A percentile compares a stretch with the other conserved stretches of the same genome.
Evolutionary conservation across 2,329 filamentous ascomycete species (phyloP).

Genomic region (Lojkania enalia): DNA sequence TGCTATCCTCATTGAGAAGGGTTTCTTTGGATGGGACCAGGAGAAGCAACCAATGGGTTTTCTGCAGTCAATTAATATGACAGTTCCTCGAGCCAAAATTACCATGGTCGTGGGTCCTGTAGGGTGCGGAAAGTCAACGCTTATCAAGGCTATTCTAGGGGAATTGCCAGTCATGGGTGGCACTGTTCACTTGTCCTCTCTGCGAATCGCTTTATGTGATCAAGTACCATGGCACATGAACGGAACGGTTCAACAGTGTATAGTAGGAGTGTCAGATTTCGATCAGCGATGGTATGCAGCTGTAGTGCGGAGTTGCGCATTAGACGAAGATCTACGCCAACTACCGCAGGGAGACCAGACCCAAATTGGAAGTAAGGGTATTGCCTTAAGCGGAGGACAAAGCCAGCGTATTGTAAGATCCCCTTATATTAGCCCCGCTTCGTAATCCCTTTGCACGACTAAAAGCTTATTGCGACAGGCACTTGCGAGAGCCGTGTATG

Average conservation of each 20-base stretch:
- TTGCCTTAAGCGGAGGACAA: slow-evolving; percentile 57
- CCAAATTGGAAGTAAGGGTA: slow-evolving; percentile 55
- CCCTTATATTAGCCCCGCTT: slow-evolving; percentile 19
- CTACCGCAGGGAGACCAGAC: slow-evolving; percentile 46
- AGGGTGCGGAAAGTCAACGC: slow-evolving; percentile 57
- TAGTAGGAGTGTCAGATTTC: slow-evolving; percentile 40
- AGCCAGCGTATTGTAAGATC: slow-evolving; percentile 53
- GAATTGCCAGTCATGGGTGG: slow-evolving; percentile 40
- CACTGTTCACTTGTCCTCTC: slow-evolving; percentile 32
- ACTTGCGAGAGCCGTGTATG: slow-evolving; percentile 58
- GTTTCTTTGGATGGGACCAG: slow-evolving; percentile 53
- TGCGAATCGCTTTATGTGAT: slow-evolving; percentile 42
- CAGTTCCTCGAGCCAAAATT: slow-evolving; percentile 48
- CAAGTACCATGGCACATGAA: slow-evolving; percentile 46
- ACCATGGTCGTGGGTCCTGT: slow-evolving; percentile 56
- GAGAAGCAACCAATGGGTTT: slow-evolving; percentile 43
- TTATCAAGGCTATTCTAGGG: slow-evolving; percentile 43
- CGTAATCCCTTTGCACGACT: slow-evolving; percentile 1
- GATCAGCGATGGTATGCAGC: slow-evolving; percentile 44
- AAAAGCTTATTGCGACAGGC: slow-evolving; percentile 35
- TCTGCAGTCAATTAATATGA: slow-evolving; percentile 48
- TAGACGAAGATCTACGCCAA: slow-evolving; percentile 40
- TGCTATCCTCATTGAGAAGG: slow-evolving; percentile 49
- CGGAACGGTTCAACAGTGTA: slow-evolving; percentile 43
- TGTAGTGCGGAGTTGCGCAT: slow-evolving; percentile 39